Percentiles rank a stretch among this genome's conserved stretches.
phyloP scores from a whole-genome alignment of 1,284 basidiomycete genomes.

The Stygiomarasmius scandens region DNA sequence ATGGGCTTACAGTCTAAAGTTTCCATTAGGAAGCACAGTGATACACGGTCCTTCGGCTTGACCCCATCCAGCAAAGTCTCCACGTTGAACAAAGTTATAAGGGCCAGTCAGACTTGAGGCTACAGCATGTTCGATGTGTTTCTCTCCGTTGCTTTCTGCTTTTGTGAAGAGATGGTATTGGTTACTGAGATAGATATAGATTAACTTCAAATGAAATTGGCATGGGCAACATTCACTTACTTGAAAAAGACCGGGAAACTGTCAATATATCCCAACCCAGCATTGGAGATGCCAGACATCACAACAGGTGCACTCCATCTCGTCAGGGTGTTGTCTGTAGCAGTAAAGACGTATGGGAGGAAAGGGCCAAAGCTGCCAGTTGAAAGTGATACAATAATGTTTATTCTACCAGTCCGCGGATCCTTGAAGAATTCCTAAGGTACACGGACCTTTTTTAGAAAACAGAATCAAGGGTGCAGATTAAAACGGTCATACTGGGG shows the following conservation, averaged over 20 bases:
- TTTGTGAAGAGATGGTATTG: conserved; percentile 37
- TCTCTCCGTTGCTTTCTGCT: conserved; percentile 33
- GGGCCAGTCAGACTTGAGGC: conserved; percentile 36
- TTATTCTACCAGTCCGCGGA: conserved; percentile 33
- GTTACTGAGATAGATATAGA: conserved; percentile 22
- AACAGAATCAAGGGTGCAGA: not conserved
- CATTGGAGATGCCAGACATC: conserved; percentile 36
- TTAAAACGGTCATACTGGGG: not conserved
- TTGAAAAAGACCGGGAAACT: conserved; percentile 38
- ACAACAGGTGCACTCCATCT: conserved; percentile 35
- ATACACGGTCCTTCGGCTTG: conserved; percentile 34
- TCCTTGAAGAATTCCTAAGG: conserved; percentile 39
- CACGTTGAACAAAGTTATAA: conserved; percentile 35
- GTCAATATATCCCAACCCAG: conserved; percentile 38
- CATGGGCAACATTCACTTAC: conserved; percentile 20
- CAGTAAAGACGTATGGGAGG: conserved; percentile 37
- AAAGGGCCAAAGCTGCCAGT: conserved; percentile 39
- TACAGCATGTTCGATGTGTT: conserved; percentile 35
- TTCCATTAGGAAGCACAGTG: conserved; percentile 32
- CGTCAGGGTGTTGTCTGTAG: conserved; percentile 31
- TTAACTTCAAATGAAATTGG: too few relatives aligned
- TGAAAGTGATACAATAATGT: conserved; percentile 37
- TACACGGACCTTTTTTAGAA: too few relatives aligned
- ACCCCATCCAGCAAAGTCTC: conserved; percentile 37
- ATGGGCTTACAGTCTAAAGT: conserved; percentile 31